Evolutionary conservation across 148 eudicot species (phyloP), one percentile per base, ranked within the genome.

Genomic region (Chenopodium album): DNA sequence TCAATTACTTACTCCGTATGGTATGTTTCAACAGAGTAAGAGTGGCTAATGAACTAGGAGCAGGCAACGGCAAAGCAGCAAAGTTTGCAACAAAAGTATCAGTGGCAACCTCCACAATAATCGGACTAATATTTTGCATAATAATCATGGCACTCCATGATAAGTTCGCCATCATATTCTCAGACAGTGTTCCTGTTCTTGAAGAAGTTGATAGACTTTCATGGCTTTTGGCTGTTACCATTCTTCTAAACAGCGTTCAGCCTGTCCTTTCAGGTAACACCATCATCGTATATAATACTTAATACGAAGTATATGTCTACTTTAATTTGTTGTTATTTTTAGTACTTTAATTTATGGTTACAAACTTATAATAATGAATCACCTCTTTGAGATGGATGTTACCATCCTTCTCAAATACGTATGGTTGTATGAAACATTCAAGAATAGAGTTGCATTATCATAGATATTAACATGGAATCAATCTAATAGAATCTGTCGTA

Each of bases 41-140:
- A 76, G 87, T 88, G 37, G 84, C 90, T 1, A 88, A 88, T 54
- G 90, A 88, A 69, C 77, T 88, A 5, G 90, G 90, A 41, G 86
- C 88, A n/a, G 88, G 90, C 16, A 84, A 88, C 28, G 90, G 88
- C 4, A 84, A 86, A 72, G 88, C 81, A 65, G 88, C 90, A 41
- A 88, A 86, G 78, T 86, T 88, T 48, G 90, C 90, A 2, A 88
- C 88, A 6, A 78, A 66, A 75, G 88, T 88, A 13, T 28, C 90
- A 4, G 88, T 88, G 17, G 34, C 71, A 66, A 84, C 88, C 12
- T 88, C 90, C 3, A 84, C 87, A 10, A 50, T 88, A 19, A 84
- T 88, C 1, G 90, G 90, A 16, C 74, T 88, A 50, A 29, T 88
- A 60, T 86, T 88, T 37, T 88, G 87, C 34, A 85, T 59, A 54